These are phyloP conservation scores for Dichotomopilus funicola DNA, from an alignment of 2,329 filamentous ascomycete species.

Conservation along the genomic window DNA sequence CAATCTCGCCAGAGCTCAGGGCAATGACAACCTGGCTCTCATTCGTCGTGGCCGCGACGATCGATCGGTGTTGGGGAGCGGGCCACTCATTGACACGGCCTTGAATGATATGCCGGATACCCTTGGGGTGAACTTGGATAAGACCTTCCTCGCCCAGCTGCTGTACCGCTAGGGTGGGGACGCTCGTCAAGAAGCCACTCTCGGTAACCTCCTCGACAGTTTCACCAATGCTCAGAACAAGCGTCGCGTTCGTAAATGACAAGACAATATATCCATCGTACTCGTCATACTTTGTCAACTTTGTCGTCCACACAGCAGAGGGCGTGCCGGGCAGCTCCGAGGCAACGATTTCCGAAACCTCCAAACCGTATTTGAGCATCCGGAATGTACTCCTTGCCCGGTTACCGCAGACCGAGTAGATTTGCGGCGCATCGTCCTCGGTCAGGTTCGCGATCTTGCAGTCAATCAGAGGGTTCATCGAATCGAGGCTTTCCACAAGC, in stretches of 20 bases:
- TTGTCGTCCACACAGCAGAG: constrained; percentile 91
- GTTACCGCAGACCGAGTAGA: constrained; percentile 86
- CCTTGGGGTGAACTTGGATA: constrained; percentile 93
- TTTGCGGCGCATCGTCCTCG: constrained; percentile 90
- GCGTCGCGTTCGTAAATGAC: constrained; percentile 80
- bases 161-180: constrained; percentile 85
- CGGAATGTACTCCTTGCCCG: constrained; percentile 86
- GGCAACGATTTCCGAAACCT: constrained; percentile 93
- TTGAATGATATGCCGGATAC: constrained; percentile 79
- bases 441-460: constrained; percentile 88
- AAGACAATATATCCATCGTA: constrained; percentile 95
- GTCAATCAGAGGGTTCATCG: constrained; percentile 85
- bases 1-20: constrained; percentile 90
- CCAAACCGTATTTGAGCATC: constrained; percentile 84
- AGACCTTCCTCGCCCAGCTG: constrained; percentile 89
- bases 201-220: constrained; percentile 94
- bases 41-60: constrained; percentile 90
- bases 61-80: constrained; percentile 86
- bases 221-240: constrained; percentile 92
- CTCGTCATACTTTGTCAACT: constrained; percentile 71
- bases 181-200: constrained; percentile 82
- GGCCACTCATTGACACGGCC: constrained; percentile 88
- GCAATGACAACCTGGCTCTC: constrained; percentile 89
- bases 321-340: constrained; percentile 86
- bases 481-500: constrained; percentile 75